Percentiles rank a stretch among this genome's conserved stretches.
phyloP scores from a whole-genome alignment of 768 basidiomycete genomes.

The Suillus subluteus region DNA sequence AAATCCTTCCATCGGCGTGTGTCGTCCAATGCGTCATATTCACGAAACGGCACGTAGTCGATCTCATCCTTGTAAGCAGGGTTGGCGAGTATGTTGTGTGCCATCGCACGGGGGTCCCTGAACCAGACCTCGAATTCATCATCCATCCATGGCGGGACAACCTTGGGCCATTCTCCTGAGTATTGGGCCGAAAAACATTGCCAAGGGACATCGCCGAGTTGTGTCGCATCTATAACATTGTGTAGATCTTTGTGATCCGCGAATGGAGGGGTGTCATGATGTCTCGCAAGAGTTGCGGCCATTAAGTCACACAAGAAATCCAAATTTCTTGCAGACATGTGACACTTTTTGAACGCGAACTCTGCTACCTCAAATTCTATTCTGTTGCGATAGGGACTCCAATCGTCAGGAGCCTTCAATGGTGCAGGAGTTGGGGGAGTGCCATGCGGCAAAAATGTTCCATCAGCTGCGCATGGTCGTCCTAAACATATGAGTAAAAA shows the following conservation, averaged over 20 bases:
- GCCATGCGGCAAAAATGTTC: slow-evolving; percentile 8
- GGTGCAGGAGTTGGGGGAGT: slow-evolving; percentile 13
- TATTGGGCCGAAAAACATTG: slow-evolving; percentile 25
- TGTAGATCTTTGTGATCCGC: slow-evolving; percentile 24
- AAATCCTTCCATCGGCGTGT: too few species aligned
- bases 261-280: slow-evolving; percentile 27
- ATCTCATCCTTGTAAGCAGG: too few species aligned
- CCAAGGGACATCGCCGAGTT: slow-evolving; percentile 34
- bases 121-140: too few species aligned
- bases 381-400: neutral
- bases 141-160: neutral
- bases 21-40: too few species aligned
- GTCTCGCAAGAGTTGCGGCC: slow-evolving; percentile 16
- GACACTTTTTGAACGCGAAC: slow-evolving; percentile 21
- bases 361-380: slow-evolving; percentile 25
- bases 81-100: too few species aligned
- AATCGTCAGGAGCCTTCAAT: slow-evolving; percentile 9
- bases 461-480: slow-evolving; percentile 10
- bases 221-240: slow-evolving; percentile 28
- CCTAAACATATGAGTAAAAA: slow-evolving; percentile 10
- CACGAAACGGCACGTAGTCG: too few species aligned
- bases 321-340: slow-evolving; percentile 26
- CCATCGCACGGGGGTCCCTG: too few species aligned
- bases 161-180: slow-evolving; percentile 18
- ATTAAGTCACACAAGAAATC: slow-evolving; percentile 23